These are phyloP conservation scores for Dictyostelium capitatum DNA, from an alignment of 78 protist genomes.

Conservation along the genomic window DNA sequence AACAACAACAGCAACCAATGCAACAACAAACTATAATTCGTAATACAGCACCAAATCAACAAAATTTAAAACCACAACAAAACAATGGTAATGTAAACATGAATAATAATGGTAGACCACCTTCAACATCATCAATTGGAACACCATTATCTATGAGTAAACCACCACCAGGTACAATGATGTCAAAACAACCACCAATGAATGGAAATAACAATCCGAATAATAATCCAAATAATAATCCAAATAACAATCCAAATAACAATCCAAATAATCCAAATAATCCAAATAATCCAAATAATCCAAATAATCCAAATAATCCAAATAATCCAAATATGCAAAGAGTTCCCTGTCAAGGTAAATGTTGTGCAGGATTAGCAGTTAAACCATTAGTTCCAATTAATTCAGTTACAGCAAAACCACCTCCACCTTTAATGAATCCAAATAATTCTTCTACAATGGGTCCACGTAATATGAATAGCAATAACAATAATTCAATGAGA, in stretches of 20 bases:
- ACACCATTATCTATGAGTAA: not conserved
- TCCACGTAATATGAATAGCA: not conserved
- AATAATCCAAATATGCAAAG: not conserved
- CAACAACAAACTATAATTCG: not conserved
- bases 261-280: no score
- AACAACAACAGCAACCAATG: not conserved
- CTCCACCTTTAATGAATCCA: not conserved
- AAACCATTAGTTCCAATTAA: slow-evolving; percentile 34
- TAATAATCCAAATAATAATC: no score
- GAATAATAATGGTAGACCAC: not conserved
- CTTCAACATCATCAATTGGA: not conserved
- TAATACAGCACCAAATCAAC: not conserved
- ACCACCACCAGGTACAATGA: not conserved
- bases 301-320: not conserved
- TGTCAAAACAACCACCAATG: slow-evolving; percentile 10
- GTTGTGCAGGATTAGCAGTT: slow-evolving; percentile 13
- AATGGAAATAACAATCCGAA: not conserved
- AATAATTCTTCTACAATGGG: not conserved
- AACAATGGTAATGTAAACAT: no score
- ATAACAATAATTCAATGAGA: not conserved
- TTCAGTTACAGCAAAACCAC: slow-evolving; percentile 1
- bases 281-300: no score
- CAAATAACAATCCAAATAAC: not conserved
- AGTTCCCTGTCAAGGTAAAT: slow-evolving; percentile 25
- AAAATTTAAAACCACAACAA: not conserved